Percentiles rank a stretch among this genome's conserved stretches.
Evolutionary conservation across 1,139 yeast species (phyloP).

Genomic region (Sugiyamaella xylanicola): DNA sequence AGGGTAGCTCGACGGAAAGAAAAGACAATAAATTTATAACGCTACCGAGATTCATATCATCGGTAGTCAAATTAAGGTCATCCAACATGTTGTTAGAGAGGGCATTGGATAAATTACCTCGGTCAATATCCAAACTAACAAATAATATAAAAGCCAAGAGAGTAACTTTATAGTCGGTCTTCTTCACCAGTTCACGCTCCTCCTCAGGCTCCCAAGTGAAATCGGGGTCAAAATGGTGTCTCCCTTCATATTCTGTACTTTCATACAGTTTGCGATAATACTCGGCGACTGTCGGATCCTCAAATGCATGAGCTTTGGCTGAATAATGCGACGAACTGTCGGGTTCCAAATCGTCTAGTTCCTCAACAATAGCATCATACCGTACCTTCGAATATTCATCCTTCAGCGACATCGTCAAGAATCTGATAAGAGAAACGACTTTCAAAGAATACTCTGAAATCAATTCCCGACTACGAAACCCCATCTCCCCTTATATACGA

Average conservation of each 20-base stretch:
- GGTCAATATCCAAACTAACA: slow-evolving; percentile 53
- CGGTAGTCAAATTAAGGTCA: slow-evolving; percentile 50
- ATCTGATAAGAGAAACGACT: neutral
- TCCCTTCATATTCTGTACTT: slow-evolving; percentile 49
- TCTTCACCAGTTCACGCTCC: slow-evolving; percentile 47
- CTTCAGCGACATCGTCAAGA: slow-evolving; percentile 5
- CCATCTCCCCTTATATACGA: slow-evolving; percentile 5
- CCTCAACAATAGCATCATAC: slow-evolving; percentile 9
- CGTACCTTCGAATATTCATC: slow-evolving; percentile 8
- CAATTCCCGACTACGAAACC: neutral
- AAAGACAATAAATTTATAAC: slow-evolving; percentile 50
- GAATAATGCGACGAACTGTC: slow-evolving; percentile 2
- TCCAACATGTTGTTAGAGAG: slow-evolving; percentile 52
- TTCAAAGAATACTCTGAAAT: neutral
- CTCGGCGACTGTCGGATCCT: slow-evolving; percentile 49
- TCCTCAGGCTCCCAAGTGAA: slow-evolving; percentile 51
- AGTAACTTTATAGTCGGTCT: slow-evolving; percentile 51
- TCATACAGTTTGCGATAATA: slow-evolving; percentile 50
- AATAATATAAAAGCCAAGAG: slow-evolving; percentile 52
- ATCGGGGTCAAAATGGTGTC: slow-evolving; percentile 50
- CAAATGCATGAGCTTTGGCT: slow-evolving; percentile 29
- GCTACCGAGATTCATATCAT: slow-evolving; percentile 53
- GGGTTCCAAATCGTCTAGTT: slow-evolving; percentile 9
- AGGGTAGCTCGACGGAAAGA: slow-evolving; percentile 54
- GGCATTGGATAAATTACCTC: slow-evolving; percentile 55